Evolutionary conservation across 2,329 filamentous ascomycete genomes (phyloP), one percentile per base, ranked within the genome.

Genomic region (Hymenoscyphus scutula): DNA sequence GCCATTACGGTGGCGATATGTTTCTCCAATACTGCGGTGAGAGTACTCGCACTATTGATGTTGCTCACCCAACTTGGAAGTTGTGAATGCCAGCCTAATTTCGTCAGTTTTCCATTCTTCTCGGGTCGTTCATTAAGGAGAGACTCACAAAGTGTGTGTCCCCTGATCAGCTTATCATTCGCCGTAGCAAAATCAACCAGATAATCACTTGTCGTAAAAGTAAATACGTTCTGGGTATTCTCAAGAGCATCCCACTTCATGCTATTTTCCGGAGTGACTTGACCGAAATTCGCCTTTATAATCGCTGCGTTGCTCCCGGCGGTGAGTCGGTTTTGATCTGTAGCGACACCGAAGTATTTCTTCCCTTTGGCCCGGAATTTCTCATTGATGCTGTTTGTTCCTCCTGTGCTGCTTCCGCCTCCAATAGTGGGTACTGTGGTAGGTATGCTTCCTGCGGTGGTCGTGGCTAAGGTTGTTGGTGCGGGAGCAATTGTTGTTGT

Each of bases 131-230:
- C n/a, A n/a, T n/a, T n/a, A n/a, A n/a, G n/a, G n/a, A n/a, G n/a
- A 29, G 77, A 90, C 89, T 79, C 89, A 91, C 59, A 91, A 79
- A 88, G 81, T 1, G 85, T 89, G 75, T 90, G 87, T 6, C 87
- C 87, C 65, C 88, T 84, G 67, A 88, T 77, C 4, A 82, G 74
- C 76, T 86, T 83, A 72, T 79, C 78, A 74, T 89, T 86, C 56
- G 73, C 67, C 1, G 71, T 71, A 8, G 85, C 86, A 74, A 79
- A 89, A 73, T 84, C 74, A 63, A 88, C 84, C 8, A 88, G 78
- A 71, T 80, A 79, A 73, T 89, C 87, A 13, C 84, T 80, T n/a
- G 74, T 75, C 17, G 69, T 72, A 68, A 86, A 87, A 66, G 77
- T 84, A 79, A 86, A 90, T 1, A 68, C 71, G 63, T 80, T 80